A percentile compares a stretch with the other conserved stretches of the same genome.
Conservation (phyloP, 495 filamentous ascomycete genomes). For the Barbatosphaeria neglecta region DNA sequence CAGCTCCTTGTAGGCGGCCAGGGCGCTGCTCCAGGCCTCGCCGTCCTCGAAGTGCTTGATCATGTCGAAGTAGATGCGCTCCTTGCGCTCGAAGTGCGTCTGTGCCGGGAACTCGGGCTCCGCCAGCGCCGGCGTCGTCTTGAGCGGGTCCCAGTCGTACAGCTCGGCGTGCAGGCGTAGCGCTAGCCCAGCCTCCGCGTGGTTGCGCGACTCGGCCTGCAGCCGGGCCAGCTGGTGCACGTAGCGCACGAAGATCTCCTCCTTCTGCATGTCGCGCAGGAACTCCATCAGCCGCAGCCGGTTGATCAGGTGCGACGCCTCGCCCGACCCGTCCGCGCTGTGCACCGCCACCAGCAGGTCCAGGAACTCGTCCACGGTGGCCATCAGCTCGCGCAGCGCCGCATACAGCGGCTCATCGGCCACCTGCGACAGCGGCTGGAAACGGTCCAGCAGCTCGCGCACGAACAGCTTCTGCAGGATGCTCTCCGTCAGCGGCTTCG, state of each 20-base stretch:
- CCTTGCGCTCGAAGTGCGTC: constrained; percentile 84
- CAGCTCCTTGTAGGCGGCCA: constrained; percentile 87
- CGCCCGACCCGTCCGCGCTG: constrained; percentile 59
- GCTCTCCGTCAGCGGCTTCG: constrained; percentile 74
- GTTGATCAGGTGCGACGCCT: constrained; percentile 72
- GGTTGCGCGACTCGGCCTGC: constrained; percentile 64
- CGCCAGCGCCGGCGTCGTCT: constrained; percentile 50
- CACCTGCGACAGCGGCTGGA: constrained; percentile 53
- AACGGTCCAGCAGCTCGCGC: constrained; percentile 68
- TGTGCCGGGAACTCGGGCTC: constrained; percentile 75
- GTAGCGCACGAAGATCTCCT: constrained; percentile 93
- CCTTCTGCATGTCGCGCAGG: constrained; percentile 90
- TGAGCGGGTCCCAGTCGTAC: constrained; percentile 78
- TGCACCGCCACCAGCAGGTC: constrained; percentile 91
- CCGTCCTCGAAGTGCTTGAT: constrained; percentile 92
- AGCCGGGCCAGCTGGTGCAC: constrained; percentile 83
- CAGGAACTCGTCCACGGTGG: constrained; percentile 77
- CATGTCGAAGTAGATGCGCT: constrained; percentile 83
- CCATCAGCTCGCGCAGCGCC: constrained; percentile 67
- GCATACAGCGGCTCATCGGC: constrained; percentile 63
- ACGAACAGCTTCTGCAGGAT: constrained; percentile 90
- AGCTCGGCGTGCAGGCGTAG: constrained; percentile 85
- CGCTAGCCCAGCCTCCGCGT: constrained; percentile 83
- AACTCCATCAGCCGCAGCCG: constrained; percentile 92
- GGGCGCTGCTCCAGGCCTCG: constrained; percentile 79